These are phyloP conservation scores for Sphagnum contortum DNA, from an alignment of 225 moss, liverwort and hornwort species.

Conservation along the genomic window DNA sequence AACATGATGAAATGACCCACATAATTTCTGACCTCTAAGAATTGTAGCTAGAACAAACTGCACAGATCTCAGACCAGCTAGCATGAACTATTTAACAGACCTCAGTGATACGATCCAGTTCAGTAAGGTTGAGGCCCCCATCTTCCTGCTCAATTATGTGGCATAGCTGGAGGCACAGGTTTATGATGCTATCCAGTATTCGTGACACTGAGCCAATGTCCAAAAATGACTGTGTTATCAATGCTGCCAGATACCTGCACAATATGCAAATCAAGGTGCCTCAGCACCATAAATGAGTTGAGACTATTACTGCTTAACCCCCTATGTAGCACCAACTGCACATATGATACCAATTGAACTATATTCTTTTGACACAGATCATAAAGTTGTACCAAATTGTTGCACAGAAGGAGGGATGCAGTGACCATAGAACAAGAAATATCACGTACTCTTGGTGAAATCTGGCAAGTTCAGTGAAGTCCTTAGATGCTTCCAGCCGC, in stretches of 20 bases:
- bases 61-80: too few relatives aligned
- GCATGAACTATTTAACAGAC: conserved; percentile 10
- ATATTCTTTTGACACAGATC: too few relatives aligned
- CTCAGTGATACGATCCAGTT: conserved; percentile 88
- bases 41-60: too few relatives aligned
- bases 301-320: background rate
- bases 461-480: conserved; percentile 95
- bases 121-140: conserved; percentile 65
- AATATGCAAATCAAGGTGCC: background rate
- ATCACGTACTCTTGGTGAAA: conserved; percentile 89
- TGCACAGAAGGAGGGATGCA: too few relatives aligned
- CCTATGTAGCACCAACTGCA: too few relatives aligned
- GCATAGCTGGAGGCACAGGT: conserved; percentile 89
- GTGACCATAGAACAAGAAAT: too few relatives aligned
- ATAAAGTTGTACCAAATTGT: too few relatives aligned
- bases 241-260: conserved; percentile 85
- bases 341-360: too few relatives aligned
- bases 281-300: background rate
- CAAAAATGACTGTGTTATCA: conserved; percentile 95
- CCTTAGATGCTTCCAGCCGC: conserved; percentile 94
- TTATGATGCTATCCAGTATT: conserved; percentile 94
- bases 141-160: conserved; percentile 93
- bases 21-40: too few relatives aligned
- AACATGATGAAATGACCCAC: too few relatives aligned
- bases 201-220: conserved; percentile 98